Evolutionary conservation across 768 basidiomycete species (phyloP), one percentile per base, ranked within the genome.

Genomic region (Pleurotus tuber-regium): DNA sequence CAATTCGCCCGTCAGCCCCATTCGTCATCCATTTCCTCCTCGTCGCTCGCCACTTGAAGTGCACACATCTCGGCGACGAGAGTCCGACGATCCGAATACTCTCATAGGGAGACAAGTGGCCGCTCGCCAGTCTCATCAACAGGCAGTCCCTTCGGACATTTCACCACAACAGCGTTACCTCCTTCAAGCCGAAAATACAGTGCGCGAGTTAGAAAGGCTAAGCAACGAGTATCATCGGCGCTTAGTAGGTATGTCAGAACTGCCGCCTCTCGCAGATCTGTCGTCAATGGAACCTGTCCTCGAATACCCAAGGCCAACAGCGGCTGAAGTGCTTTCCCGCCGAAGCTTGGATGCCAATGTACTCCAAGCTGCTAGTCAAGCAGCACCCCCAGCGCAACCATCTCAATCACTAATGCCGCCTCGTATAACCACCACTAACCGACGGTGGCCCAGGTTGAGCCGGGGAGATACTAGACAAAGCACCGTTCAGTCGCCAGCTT

Each of bases 61-160:
- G 23, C 63, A 60, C 12, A 41, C 58, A 25, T 50, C 60, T 43
- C 65, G 63, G 24, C 60, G 61, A 39, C 58, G 62, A 28, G 60
- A 52, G 24, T 44, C 59, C 2, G 71, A 73, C 41, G 73, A 76
- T 49, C 61, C 69, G 12, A 54, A 63, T 25, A 76, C 75, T 8
- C 54, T 64, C 2, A 54, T 74, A 4, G 75, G 75, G 11, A 63
- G 74, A 50, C 67, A 66, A 28, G 71, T 75, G 30, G 74, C 71
- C 41, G 69, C 70, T 38, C 64, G 72, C 36, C 66, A 70, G 59
- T 23, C 46, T 26, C 31, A 48, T 67, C 72, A 11, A 63, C 66
- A 16, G 62, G 61, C 14, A 51, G 59, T 41, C 48, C 60, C 36
- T 50, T 39, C 21, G 49, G 59, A 54, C 39, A 50, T 48, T 36